Conservation (phyloP, 1,284 basidiomycete genomes). For the Rhodotorula sp. region DNA sequence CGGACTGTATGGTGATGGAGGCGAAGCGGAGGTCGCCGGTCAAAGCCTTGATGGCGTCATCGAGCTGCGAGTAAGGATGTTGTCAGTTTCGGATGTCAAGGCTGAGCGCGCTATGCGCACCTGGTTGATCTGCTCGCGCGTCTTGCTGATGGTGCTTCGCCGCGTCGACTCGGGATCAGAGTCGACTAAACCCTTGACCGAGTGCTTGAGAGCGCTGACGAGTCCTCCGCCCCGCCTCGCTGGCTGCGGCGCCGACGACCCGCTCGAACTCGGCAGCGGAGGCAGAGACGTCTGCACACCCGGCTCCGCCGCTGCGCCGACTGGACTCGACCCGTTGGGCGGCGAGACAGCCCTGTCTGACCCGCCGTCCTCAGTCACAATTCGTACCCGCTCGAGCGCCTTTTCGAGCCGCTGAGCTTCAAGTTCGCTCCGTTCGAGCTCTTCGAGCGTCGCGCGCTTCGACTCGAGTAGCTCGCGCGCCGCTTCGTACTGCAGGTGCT, state of each 20-base stretch:
- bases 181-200: constrained; percentile 96
- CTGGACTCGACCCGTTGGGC: neutral
- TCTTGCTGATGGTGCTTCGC: constrained; percentile 87
- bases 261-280: constrained; percentile 10
- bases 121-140: constrained; percentile 88
- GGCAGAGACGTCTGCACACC: constrained; percentile 11
- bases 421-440: constrained; percentile 85
- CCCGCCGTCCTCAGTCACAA: constrained; percentile 34
- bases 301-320: neutral
- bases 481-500: constrained; percentile 97
- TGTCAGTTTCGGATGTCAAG: neutral
- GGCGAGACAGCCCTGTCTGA: constrained; percentile 21
- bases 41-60: constrained; percentile 83
- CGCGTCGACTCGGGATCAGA: constrained; percentile 94
- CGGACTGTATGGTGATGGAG: constrained; percentile 92
- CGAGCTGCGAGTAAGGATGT: constrained; percentile 59
- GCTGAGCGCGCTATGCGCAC: constrained; percentile 52
- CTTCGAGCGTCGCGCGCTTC: constrained; percentile 82
- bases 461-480: constrained; percentile 85
- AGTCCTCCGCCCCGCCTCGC: constrained; percentile 57
- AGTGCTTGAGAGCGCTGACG: constrained; percentile 87
- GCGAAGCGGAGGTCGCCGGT: constrained; percentile 94
- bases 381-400: constrained; percentile 59
- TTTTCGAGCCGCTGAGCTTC: constrained; percentile 86
- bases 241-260: neutral